Conservation (phyloP, 1,139 yeast genomes). For the Yamadazyma friedrichii region DNA sequence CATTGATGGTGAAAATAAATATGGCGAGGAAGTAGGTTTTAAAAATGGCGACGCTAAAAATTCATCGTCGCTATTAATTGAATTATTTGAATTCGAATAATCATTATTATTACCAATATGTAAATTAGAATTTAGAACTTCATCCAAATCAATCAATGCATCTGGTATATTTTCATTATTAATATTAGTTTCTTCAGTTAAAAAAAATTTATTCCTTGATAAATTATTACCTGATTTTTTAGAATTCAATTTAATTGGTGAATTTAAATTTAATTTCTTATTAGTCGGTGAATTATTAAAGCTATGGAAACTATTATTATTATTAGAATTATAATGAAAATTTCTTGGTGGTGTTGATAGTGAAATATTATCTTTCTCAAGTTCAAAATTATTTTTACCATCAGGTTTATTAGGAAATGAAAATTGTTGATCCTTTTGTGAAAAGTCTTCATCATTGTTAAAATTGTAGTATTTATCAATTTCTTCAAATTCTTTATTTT, state of each 20-base stretch:
- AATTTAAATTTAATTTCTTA: constrained; percentile 23
- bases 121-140: constrained; percentile 46
- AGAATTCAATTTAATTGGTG: constrained; percentile 35
- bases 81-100: not conserved
- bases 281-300: constrained; percentile 8
- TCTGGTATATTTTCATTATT: constrained; percentile 50
- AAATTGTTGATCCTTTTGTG: constrained; percentile 21
- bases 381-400: constrained; percentile 4
- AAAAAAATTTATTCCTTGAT: constrained; percentile 26
- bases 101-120: constrained; percentile 25
- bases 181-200: constrained; percentile 33
- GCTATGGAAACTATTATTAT: not conserved
- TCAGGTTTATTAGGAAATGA: constrained; percentile 27
- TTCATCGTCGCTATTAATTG: constrained; percentile 37
- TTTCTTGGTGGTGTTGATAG: constrained; percentile 20
- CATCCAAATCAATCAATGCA: constrained; percentile 63
- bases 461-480: constrained; percentile 28
- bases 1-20: constrained; percentile 26
- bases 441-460: constrained; percentile 37
- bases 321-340: constrained; percentile 6
- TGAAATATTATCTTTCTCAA: constrained; percentile 7
- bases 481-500: constrained; percentile 15
- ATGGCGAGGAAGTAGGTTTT: constrained; percentile 23
- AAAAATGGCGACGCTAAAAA: constrained; percentile 35
- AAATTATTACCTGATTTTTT: constrained; percentile 13